Percentiles rank a stretch among this genome's conserved stretches.
Conservation (phyloP, 169 alveolate species). For the Eimeria acervulina region DNA sequence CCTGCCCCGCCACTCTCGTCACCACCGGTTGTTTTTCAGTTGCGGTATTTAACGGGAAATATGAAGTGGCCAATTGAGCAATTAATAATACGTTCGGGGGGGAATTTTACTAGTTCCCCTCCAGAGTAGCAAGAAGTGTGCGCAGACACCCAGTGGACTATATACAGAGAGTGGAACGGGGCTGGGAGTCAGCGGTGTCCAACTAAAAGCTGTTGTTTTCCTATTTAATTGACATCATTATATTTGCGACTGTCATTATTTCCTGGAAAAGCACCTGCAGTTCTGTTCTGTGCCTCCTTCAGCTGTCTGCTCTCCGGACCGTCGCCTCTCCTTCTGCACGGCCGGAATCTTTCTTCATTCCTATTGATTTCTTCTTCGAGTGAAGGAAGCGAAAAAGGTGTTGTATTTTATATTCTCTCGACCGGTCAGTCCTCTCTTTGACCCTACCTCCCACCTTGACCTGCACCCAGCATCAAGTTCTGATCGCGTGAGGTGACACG, state of each 20-base stretch:
- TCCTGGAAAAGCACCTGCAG: neutral
- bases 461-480: no score
- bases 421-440: neutral
- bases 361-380: neutral
- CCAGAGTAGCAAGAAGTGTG: neutral
- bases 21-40: neutral
- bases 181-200: conserved; percentile 8
- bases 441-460: neutral
- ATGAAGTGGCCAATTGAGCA: neutral
- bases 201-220: neutral
- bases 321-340: neutral
- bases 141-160: neutral
- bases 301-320: neutral
- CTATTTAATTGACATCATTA: neutral
- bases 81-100: neutral
- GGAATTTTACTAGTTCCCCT: neutral
- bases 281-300: neutral
- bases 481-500: no score
- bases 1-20: conserved; percentile 37
- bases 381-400: neutral
- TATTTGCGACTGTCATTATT: no score
- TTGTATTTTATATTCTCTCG: neutral
- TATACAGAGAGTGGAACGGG: neutral
- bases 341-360: neutral
- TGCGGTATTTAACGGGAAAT: neutral